Conservation (phyloP, 2,329 filamentous ascomycete genomes). For the Chrysosporium keratinophilum region DNA sequence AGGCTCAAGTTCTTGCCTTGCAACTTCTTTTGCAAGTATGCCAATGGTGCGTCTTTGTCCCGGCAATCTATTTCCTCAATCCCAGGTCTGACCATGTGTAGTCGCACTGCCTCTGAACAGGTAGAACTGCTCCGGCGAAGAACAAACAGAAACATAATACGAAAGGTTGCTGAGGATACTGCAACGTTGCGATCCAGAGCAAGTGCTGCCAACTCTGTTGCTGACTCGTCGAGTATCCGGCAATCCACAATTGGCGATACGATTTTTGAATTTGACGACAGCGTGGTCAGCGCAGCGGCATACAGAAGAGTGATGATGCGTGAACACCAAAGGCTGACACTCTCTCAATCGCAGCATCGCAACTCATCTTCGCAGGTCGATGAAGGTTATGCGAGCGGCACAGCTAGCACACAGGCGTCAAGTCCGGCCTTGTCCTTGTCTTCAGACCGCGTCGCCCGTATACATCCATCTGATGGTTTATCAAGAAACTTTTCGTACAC, state of each 20-base stretch:
- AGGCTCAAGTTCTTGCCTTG: conserved; percentile 30
- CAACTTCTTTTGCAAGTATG: conserved; percentile 32
- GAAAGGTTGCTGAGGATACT: conserved; percentile 31
- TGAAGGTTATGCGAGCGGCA: not conserved
- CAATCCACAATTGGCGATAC: conserved; percentile 24
- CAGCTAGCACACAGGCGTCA: not conserved
- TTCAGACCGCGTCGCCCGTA: no score
- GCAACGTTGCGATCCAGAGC: conserved; percentile 25
- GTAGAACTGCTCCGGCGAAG: conserved; percentile 26
- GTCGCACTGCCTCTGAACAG: conserved; percentile 29
- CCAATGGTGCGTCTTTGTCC: conserved; percentile 26
- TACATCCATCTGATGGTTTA: no score
- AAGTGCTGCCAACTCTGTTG: conserved; percentile 22
- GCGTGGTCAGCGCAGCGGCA: conserved; percentile 21
- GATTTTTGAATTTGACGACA: conserved; percentile 27
- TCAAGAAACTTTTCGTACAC: no score
- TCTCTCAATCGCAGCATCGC: not conserved
- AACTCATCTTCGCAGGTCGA: not conserved
- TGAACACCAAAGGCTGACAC: conserved; percentile 13
- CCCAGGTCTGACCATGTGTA: conserved; percentile 12
- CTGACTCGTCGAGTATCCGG: conserved; percentile 23
- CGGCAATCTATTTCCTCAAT: not conserved
- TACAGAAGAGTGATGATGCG: conserved; percentile 20
- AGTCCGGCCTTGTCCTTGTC: conserved; percentile 23
- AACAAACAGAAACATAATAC: conserved; percentile 28